Conservation (phyloP, 495 filamentous ascomycete genomes). For the Aspergillus avenaceus region DNA sequence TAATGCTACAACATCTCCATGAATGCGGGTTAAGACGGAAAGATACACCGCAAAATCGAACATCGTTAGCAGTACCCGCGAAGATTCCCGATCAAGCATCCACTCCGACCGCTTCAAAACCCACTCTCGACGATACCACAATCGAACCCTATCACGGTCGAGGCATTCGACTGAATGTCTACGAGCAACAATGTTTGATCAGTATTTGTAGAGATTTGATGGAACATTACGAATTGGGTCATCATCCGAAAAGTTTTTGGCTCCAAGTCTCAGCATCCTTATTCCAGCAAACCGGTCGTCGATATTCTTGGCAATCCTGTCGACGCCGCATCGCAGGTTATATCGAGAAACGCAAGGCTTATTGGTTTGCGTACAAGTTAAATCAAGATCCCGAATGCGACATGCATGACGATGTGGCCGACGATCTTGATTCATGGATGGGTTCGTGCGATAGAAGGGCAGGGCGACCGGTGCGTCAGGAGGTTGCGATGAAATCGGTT, state of each 20-base stretch:
- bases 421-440: slow-evolving; percentile 11
- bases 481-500: slow-evolving; percentile 4
- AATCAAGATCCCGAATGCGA: slow-evolving; percentile 1
- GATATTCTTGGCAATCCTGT: slow-evolving; percentile 22
- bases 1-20: background rate
- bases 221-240: slow-evolving; percentile 5
- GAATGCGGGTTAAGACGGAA: background rate
- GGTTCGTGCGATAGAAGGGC: background rate
- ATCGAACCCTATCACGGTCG: slow-evolving; percentile 10
- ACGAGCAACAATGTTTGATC: slow-evolving; percentile 18
- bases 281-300: slow-evolving; percentile 10
- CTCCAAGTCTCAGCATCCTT: slow-evolving; percentile 11
- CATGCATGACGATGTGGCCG: slow-evolving; percentile 1
- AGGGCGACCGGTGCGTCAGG: background rate
- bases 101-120: background rate
- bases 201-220: slow-evolving; percentile 13
- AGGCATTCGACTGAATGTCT: slow-evolving; percentile 10
- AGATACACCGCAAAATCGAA: background rate
- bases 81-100: background rate
- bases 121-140: background rate
- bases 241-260: slow-evolving; percentile 19
- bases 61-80: background rate
- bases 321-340: slow-evolving; percentile 17
- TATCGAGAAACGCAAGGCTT: slow-evolving; percentile 9
- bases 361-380: slow-evolving; percentile 1